A percentile compares a stretch with the other conserved stretches of the same genome.
Evolutionary conservation across 2,329 filamentous ascomycete genomes (phyloP).

Genomic region (Chaetomiaceae sp.): DNA sequence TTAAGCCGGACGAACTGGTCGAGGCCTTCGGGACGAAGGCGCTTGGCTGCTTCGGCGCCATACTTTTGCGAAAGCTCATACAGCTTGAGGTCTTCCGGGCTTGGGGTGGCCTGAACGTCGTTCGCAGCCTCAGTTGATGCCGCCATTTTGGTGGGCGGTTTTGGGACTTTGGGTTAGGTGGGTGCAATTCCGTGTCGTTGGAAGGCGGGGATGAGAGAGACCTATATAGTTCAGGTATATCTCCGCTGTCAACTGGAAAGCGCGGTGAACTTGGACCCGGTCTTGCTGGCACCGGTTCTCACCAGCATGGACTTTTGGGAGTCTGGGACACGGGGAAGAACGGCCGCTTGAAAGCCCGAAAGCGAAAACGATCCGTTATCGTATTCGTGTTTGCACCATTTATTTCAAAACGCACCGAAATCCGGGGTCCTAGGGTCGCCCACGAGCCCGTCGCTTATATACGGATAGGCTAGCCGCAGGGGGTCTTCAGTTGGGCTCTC

Average conservation of each 20-base stretch:
- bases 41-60: conserved; percentile 34
- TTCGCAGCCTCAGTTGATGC: background rate
- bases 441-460: background rate
- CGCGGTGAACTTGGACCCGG: too few species aligned
- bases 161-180: background rate
- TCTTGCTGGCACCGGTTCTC: too few species aligned
- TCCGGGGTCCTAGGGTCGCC: background rate
- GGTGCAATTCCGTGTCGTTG: background rate
- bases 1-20: conserved; percentile 33
- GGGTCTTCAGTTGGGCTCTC: too few species aligned
- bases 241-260: too few species aligned
- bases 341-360: background rate
- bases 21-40: conserved; percentile 31
- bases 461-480: too few species aligned
- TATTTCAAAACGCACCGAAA: background rate
- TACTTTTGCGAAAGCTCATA: conserved; percentile 31
- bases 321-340: background rate
- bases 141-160: background rate
- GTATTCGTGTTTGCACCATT: conserved; percentile 3
- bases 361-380: conserved; percentile 1
- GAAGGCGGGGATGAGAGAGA: background rate
- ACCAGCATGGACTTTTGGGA: too few species aligned
- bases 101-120: conserved; percentile 1
- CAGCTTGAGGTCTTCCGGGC: conserved; percentile 18
- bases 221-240: background rate